Percentiles rank a stretch among this genome's conserved stretches.
phyloP scores from a whole-genome alignment of 176 grass and related monocot species.

The Raddia guianensis region DNA sequence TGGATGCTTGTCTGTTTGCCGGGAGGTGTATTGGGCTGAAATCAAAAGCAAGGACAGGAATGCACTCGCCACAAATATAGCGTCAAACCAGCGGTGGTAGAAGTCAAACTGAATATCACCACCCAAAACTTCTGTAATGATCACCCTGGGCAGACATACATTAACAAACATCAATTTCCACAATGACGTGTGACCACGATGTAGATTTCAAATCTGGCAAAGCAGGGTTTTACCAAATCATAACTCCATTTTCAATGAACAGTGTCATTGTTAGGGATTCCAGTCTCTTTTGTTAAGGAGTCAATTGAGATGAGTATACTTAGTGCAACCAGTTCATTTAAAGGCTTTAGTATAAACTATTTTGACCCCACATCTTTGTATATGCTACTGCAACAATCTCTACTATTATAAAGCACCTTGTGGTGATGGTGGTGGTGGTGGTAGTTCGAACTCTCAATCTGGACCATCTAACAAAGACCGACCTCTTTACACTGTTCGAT shows the following conservation, averaged over 20 bases:
- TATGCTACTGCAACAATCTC: background rate
- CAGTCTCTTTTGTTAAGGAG: background rate
- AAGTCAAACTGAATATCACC: slow-evolving; percentile 99
- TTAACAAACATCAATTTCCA: slow-evolving; percentile 24
- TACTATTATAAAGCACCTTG: too few relatives aligned
- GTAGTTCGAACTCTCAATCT: too few relatives aligned
- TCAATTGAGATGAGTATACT: slow-evolving; percentile 8
- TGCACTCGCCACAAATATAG: slow-evolving; percentile 94
- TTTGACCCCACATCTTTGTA: background rate
- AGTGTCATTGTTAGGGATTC: background rate
- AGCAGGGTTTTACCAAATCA: slow-evolving; percentile 17
- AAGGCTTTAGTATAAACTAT: background rate
- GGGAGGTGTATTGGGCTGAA: slow-evolving; percentile 89
- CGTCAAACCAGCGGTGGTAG: slow-evolving; percentile 98
- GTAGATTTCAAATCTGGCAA: slow-evolving; percentile 4
- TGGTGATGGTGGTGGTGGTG: too few relatives aligned
- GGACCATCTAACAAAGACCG: too few relatives aligned
- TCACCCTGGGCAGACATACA: slow-evolving; percentile 61
- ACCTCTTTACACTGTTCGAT: too few relatives aligned
- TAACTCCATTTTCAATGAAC: slow-evolving; percentile 14
- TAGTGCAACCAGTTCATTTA: slow-evolving; percentile 7
- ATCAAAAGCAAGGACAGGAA: slow-evolving; percentile 91
- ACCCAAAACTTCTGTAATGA: slow-evolving; percentile 95
- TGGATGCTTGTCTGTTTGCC: slow-evolving; percentile 93
- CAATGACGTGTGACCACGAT: background rate